Conservation (phyloP, 257 asterid genomes). For the Paulownia fortunei region DNA sequence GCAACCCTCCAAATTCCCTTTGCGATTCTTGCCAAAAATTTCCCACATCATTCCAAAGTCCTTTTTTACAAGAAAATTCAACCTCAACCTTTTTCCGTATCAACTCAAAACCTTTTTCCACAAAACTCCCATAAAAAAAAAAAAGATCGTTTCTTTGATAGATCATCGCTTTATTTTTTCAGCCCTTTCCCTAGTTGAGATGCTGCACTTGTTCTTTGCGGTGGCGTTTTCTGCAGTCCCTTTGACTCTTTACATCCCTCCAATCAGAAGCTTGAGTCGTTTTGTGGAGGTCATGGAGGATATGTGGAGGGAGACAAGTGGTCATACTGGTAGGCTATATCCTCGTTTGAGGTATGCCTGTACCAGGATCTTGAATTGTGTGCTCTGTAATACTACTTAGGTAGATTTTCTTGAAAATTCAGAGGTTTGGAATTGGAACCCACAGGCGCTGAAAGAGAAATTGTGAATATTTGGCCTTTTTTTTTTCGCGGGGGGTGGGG, state of each 20-base stretch:
- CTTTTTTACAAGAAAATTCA: neutral
- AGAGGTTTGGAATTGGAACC: neutral
- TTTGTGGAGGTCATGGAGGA: conserved; percentile 66
- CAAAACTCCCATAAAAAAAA: neutral
- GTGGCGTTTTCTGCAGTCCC: conserved; percentile 87
- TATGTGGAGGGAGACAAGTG: conserved; percentile 64
- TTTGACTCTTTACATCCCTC: conserved; percentile 77
- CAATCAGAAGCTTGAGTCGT: conserved; percentile 67
- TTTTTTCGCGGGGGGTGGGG: too few species aligned
- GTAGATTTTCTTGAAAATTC: neutral
- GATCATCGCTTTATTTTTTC: neutral
- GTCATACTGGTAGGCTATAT: conserved; percentile 51
- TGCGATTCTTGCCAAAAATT: neutral
- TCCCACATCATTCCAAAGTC: neutral
- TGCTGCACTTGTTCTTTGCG: conserved; percentile 68
- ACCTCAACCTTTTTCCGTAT: neutral
- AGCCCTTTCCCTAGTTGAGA: conserved; percentile 27
- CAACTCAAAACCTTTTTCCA: neutral
- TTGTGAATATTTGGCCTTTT: neutral
- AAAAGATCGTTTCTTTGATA: neutral
- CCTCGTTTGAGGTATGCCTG: conserved; percentile 72
- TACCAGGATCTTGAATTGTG: conserved; percentile 64
- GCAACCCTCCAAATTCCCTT: neutral
- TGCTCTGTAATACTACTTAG: conserved; percentile 40
- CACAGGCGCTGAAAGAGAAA: neutral